Base-by-base conservation (phyloP, 2,329 filamentous ascomycete genomes). In the Aspergillus japonicus region DNA sequence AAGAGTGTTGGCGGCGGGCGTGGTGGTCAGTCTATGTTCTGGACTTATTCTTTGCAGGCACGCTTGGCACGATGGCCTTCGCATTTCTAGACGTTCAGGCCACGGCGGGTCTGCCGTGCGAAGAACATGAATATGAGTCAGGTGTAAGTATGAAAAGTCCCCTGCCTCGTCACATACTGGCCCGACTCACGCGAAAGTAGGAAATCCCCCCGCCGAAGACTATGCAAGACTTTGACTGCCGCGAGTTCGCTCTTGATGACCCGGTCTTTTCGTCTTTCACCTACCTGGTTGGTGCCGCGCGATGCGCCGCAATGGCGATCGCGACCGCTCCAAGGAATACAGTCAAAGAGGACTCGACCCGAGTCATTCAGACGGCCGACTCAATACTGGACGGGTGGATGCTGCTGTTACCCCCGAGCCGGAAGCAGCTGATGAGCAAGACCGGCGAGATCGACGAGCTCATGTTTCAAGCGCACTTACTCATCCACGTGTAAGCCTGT, bases 391-490 rank as follows among this genome's bases (percentile, higher is more conserved):
- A 79, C 26, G 78, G 68, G 7, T 80, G 77, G 77, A 51, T 72
- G 1, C 68, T 78, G 24, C 61, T 79, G 8, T 62, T 80, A 3
- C 78, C 78, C 0, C 64, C 73, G 24, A 57, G 65, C 3, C 69
- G 69, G 11, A 70, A 70, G 19, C 65, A 72, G 12, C 64, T 78
- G 35, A 74, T 79, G 70, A 66, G 24, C 14, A 69, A 56, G 52
- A 61, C 35, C 10, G 66, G 67, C 2, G 54, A 71, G 63, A 54
- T 73, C 5, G 73, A 75, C 59, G 72, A 74, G 74, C 89, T 96
- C 82, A 87, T 96, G 73, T 96, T 96, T 75, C 90, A 95, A 73
- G 92, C 90, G 0, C 87, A 92, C 64, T 89, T 94, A 82, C 89
- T 95, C 66, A 82, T 82, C 47, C 76, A 83, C 47, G 69, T 69